Evolutionary conservation across 495 filamentous ascomycete species (phyloP), one percentile per base, ranked within the genome.

Genomic region (Geoglossum glabrum): DNA sequence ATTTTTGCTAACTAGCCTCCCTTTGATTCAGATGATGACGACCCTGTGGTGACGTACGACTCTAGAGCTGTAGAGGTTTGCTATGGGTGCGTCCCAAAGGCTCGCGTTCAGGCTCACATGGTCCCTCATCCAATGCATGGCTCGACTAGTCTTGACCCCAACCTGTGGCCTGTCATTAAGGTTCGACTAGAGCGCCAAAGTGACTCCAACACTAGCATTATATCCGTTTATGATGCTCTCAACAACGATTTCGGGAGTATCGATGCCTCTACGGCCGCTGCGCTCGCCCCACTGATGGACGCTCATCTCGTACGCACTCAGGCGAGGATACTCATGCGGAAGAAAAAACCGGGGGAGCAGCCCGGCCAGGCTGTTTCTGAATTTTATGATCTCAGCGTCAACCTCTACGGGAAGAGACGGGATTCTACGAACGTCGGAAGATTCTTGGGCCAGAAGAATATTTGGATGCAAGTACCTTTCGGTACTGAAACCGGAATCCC

Each of bases 371-470:
- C 69, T 5, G 73, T 73, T 26, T 80, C 79, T 0, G 60, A 65
- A 3, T 61, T 71, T 1, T 79, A 83, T 50, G 70, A 71, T 11
- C 70, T 86, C 11, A 80, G 81, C 7, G 70, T 95, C 55, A 84
- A 85, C 63, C 62, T 97, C 1, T 95, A 93, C 63, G 88, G 87
- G 0, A 81, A 83, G n/a, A 73, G 80, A 15, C 83, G 80, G 61
- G 75, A 75, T 56, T 82, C 78, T 21, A 65, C 66, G 3, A 62
- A 70, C 5, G 74, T 95, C 43, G 92, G 85, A 1, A 78, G 70
- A 49, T 77, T 76, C 57, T 73, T 96, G 0, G 73, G 73, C 13
- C 77, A 79, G 55, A 74, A 74, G 60, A 77, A 82, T 58, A 62
- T 93, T 5, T 82, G 75, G 70, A 74, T 95, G 3, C 71, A 75